A percentile compares a stretch with the other conserved stretches of the same genome.
Evolutionary conservation across 768 basidiomycete genomes (phyloP).

Genomic region (Phanerochaete carnosa): DNA sequence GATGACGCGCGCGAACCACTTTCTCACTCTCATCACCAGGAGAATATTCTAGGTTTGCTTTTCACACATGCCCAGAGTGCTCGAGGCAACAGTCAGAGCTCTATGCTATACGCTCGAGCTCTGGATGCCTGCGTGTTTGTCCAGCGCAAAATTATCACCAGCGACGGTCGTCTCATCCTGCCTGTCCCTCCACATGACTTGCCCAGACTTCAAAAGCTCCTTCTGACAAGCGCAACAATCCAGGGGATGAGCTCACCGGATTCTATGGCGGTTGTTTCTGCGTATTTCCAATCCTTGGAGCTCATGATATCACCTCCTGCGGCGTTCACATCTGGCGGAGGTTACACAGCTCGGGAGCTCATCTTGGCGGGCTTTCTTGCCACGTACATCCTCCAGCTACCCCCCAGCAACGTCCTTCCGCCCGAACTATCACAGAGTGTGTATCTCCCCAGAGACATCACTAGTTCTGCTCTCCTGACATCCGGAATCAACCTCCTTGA

Average conservation of each 20-base stretch:
- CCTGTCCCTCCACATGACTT: conserved; percentile 29
- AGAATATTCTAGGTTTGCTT: conserved; percentile 34
- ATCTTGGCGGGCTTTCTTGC: conserved; percentile 36
- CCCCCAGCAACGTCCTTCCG: conserved; percentile 20
- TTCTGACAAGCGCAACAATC: conserved; percentile 38
- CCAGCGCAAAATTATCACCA: conserved; percentile 23
- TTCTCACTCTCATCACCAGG: conserved; percentile 14
- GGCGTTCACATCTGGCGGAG: conserved; percentile 15
- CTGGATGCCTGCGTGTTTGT: conserved; percentile 33
- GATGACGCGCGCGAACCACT: background rate
- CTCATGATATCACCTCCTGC: conserved; percentile 33
- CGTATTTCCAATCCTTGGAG: conserved; percentile 43
- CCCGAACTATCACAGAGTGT: conserved; percentile 20
- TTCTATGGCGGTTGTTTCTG: conserved; percentile 28
- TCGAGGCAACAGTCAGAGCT: conserved; percentile 3
- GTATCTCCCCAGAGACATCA: conserved; percentile 21
- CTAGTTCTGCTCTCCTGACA: conserved; percentile 24
- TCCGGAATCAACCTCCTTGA: conserved; percentile 35
- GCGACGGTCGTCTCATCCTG: conserved; percentile 19
- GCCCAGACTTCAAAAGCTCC: conserved; percentile 43
- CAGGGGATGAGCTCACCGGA: conserved; percentile 28
- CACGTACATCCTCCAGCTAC: conserved; percentile 28
- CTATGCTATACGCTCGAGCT: conserved; percentile 24
- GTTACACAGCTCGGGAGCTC: conserved; percentile 35
- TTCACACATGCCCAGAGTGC: conserved; percentile 20